Percentiles rank a stretch among this genome's conserved stretches.
Evolutionary conservation across 768 basidiomycete genomes (phyloP).

Genomic region (Calocybe gangraenosa): DNA sequence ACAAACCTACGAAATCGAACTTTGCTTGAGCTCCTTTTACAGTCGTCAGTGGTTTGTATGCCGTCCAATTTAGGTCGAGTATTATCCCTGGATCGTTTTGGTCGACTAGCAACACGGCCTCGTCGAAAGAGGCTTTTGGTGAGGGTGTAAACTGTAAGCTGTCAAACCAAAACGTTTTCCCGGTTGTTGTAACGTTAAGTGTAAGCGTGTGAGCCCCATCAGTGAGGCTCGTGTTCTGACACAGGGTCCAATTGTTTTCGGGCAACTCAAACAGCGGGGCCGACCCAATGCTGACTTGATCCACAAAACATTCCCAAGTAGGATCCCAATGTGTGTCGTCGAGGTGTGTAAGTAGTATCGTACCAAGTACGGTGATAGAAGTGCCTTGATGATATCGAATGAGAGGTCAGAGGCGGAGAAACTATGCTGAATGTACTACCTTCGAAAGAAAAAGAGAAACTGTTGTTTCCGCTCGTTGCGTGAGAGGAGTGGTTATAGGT

Average conservation of each 20-base stretch:
- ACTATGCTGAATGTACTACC: conserved; percentile 18
- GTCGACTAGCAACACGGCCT: conserved; percentile 7
- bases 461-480: conserved; percentile 23
- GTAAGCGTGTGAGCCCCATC: conserved; percentile 22
- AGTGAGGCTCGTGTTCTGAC: conserved; percentile 9
- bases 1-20: conserved; percentile 9
- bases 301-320: conserved; percentile 23
- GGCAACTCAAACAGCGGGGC: conserved; percentile 5
- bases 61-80: conserved; percentile 1
- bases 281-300: conserved; percentile 16
- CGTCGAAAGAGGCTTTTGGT: conserved; percentile 1
- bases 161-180: conserved; percentile 28
- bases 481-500: conserved; percentile 26
- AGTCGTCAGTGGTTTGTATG: conserved; percentile 1
- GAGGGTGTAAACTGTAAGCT: conserved; percentile 22
- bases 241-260: conserved; percentile 21
- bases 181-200: conserved; percentile 16
- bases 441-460: conserved; percentile 23
- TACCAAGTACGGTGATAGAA: conserved; percentile 18
- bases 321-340: conserved; percentile 15
- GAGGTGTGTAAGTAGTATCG: conserved; percentile 11
- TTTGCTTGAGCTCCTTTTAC: conserved; percentile 1
- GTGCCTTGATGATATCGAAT: conserved; percentile 5
- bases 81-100: conserved; percentile 3
- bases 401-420: background rate